Conservation (phyloP, 768 basidiomycete species). For the Mrakia hoshinonis region DNA sequence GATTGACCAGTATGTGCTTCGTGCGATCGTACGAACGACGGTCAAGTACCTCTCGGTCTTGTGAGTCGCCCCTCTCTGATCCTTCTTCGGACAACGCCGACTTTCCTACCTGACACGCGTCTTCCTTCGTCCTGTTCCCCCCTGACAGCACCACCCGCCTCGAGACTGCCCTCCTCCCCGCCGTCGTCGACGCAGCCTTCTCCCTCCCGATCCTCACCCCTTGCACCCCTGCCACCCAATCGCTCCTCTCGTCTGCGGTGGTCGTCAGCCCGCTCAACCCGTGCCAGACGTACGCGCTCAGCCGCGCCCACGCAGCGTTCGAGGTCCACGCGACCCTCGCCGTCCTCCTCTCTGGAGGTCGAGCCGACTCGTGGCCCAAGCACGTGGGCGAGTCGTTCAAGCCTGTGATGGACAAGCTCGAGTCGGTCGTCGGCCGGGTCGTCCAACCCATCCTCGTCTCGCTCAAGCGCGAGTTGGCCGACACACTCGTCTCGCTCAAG, state of each 20-base stretch:
- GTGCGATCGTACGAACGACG: slow-evolving; percentile 26
- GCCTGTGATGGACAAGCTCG: slow-evolving; percentile 29
- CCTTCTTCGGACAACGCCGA: neutral
- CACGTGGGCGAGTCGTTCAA: slow-evolving; percentile 24
- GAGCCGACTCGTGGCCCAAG: slow-evolving; percentile 19
- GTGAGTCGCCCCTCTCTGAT: slow-evolving; percentile 17
- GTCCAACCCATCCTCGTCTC: slow-evolving; percentile 23
- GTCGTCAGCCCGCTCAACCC: slow-evolving; percentile 27
- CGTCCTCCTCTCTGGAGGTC: neutral
- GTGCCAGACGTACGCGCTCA: slow-evolving; percentile 25
- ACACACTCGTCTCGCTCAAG: slow-evolving; percentile 6
- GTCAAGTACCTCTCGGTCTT: slow-evolving; percentile 31
- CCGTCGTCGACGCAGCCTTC: slow-evolving; percentile 25
- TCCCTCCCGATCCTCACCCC: slow-evolving; percentile 19
- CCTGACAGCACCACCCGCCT: slow-evolving; percentile 20
- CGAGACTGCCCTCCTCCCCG: slow-evolving; percentile 26
- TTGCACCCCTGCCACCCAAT: slow-evolving; percentile 2
- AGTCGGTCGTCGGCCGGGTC: slow-evolving; percentile 24
- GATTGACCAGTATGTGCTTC: slow-evolving; percentile 25
- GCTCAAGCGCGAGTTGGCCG: slow-evolving; percentile 26
- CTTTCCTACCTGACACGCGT: neutral
- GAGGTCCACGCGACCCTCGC: slow-evolving; percentile 24
- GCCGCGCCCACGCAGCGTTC: slow-evolving; percentile 26
- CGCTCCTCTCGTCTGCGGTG: neutral
- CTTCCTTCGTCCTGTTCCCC: neutral